Base-by-base conservation (phyloP, 1,284 basidiomycete genomes). In the Malassezia globosa region DNA sequence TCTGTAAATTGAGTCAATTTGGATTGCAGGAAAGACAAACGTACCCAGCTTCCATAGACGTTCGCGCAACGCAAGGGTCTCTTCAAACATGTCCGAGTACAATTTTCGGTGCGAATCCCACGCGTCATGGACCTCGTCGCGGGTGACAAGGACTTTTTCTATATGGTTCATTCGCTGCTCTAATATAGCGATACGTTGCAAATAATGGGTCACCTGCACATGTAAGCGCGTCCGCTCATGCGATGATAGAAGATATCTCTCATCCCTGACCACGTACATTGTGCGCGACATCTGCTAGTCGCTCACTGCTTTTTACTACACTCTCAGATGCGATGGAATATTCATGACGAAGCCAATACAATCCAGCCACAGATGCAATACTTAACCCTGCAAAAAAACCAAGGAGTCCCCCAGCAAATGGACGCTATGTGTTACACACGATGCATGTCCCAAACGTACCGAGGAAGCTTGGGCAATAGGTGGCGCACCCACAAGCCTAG, bases 1-100 rank as follows among this genome's bases (percentile, higher is more conserved):
- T 52, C 50, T 51, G 43, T 21, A 34, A 46, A 1, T 46, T 43
- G 8, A 18, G 1, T 7, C 13, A n/a, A 23, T n/a, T 0, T 23
- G n/a, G n/a, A n/a, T n/a, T n/a, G n/a, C n/a, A n/a, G n/a, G n/a
- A n/a, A n/a, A n/a, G n/a, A n/a, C n/a, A n/a, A 31, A 46, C 49
- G 33, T 42, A 51, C 49, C 49, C 7, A 52, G 40, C 13, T 42
- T 18, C 50, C 50, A 52, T 25, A 52, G 24, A 24, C 50, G 50
- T 33, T 47, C 34, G 2, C 45, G 45, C n/a, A 52, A 39, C 39
- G 16, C 44, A 18, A 33, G 40, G 11, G 38, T 47, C 29, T 52
- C 50, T n/a, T 52, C 50, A 29, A 42, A 52, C 23, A 52, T 19
- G 26, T 52, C 50, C 10, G 18, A 16, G 26, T 52, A 52, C 16